Percentiles rank a stretch among this genome's conserved stretches.
phyloP scores from a whole-genome alignment of 805 yeast species.

The Candida coquimbonensis region DNA sequence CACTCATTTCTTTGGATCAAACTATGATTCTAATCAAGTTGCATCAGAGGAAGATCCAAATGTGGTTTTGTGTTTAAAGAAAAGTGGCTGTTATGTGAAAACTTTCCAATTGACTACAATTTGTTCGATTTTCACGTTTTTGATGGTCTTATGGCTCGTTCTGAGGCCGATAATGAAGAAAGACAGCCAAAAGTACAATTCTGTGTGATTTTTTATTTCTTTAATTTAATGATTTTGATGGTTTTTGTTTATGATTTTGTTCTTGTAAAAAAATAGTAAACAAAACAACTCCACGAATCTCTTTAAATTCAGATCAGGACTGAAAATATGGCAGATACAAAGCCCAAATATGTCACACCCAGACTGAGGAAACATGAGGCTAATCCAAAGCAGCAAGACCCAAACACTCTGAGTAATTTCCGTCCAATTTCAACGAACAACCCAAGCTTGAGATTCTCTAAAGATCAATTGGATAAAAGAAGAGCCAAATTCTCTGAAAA shows the following conservation, averaged over 20 bases:
- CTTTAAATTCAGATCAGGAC: too few relatives aligned
- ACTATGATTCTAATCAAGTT: slow-evolving; percentile 45
- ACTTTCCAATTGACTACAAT: slow-evolving; percentile 35
- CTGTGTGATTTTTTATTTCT: not conserved
- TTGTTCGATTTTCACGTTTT: slow-evolving; percentile 19
- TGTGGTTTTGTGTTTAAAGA: slow-evolving; percentile 17
- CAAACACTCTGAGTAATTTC: too few relatives aligned
- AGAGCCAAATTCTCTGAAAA: slow-evolving; percentile 27
- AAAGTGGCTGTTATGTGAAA: slow-evolving; percentile 28
- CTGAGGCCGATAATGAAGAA: slow-evolving; percentile 7
- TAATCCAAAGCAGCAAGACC: too few relatives aligned
- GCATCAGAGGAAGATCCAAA: slow-evolving; percentile 6
- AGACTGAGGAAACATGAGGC: too few relatives aligned
- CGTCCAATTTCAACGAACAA: too few relatives aligned
- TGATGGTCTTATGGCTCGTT: slow-evolving; percentile 12
- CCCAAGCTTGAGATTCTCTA: not conserved
- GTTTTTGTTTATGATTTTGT: too few relatives aligned
- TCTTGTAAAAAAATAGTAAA: too few relatives aligned
- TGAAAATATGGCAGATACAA: too few relatives aligned
- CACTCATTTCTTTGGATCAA: slow-evolving; percentile 55
- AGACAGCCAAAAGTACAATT: not conserved
- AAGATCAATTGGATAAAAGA: slow-evolving; percentile 22
- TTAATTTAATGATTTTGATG: too few relatives aligned
- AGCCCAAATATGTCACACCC: too few relatives aligned
- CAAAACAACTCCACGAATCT: too few relatives aligned